These are phyloP conservation scores for Hericium erinaceus DNA, from an alignment of 768 basidiomycete genomes.

Conservation along the genomic window DNA sequence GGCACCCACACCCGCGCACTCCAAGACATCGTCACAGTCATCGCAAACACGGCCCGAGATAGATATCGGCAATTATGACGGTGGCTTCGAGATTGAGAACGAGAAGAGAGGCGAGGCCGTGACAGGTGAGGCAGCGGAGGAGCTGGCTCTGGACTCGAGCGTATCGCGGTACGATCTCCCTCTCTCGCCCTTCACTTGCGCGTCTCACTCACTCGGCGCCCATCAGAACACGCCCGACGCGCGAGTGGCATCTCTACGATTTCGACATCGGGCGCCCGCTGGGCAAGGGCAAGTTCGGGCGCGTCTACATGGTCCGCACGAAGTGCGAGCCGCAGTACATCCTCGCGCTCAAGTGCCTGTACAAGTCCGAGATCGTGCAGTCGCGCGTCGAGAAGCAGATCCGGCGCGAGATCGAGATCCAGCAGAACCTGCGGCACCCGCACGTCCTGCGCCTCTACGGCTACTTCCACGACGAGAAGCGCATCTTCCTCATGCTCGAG, in stretches of 20 bases:
- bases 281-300: constrained; percentile 98
- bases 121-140: constrained; percentile 67
- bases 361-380: constrained; percentile 92
- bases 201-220: constrained; percentile 2
- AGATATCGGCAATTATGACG: constrained; percentile 90
- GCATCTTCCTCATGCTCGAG: constrained; percentile 97
- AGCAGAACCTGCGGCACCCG: constrained; percentile 91
- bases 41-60: constrained; percentile 22
- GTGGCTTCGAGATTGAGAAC: constrained; percentile 89
- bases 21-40: constrained; percentile 10
- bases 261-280: constrained; percentile 95
- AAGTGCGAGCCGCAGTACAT: constrained; percentile 85
- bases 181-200: constrained; percentile 4
- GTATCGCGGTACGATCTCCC: constrained; percentile 40
- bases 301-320: constrained; percentile 97
- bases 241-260: constrained; percentile 74
- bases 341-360: constrained; percentile 91
- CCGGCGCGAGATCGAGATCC: constrained; percentile 95
- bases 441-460: constrained; percentile 91
- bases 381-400: constrained; percentile 94
- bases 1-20: constrained; percentile 6
- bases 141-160: constrained; percentile 82
- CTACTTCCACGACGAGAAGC: constrained; percentile 96
- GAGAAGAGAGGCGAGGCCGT: constrained; percentile 70
- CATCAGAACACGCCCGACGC: constrained; percentile 56